These are phyloP conservation scores for Pisolithus orientalis DNA, from an alignment of 768 basidiomycete species.

Conservation along the genomic window DNA sequence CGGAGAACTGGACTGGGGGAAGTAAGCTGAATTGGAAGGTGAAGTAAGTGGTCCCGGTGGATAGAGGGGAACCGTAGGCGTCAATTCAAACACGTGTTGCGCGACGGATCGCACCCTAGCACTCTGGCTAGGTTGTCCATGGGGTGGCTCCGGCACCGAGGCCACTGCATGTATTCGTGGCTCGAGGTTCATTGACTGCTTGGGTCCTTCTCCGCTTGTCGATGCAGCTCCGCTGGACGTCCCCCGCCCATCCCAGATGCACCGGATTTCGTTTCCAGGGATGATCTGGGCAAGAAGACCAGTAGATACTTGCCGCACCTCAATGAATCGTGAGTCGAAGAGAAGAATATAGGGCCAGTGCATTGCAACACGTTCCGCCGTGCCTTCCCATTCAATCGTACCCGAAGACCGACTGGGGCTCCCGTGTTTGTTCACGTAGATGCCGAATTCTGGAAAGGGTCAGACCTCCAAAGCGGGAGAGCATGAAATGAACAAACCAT, in stretches of 20 bases:
- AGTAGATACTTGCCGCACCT: conserved; percentile 78
- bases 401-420: conserved; percentile 64
- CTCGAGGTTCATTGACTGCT: conserved; percentile 55
- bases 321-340: conserved; percentile 86
- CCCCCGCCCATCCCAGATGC: conserved; percentile 85
- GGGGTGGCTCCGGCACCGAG: conserved; percentile 42
- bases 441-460: conserved; percentile 65
- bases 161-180: conserved; percentile 85
- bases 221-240: conserved; percentile 20
- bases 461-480: neutral
- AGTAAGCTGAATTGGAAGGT: conserved; percentile 46
- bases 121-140: conserved; percentile 32
- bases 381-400: conserved; percentile 93
- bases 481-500: conserved; percentile 45
- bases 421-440: conserved; percentile 91
- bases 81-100: conserved; percentile 74
- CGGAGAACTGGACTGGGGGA: conserved; percentile 47
- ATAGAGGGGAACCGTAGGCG: conserved; percentile 36
- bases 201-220: conserved; percentile 27
- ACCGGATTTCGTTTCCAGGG: conserved; percentile 72
- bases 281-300: conserved; percentile 81
- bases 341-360: conserved; percentile 85
- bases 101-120: conserved; percentile 44
- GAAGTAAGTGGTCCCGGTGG: conserved; percentile 44
- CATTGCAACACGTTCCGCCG: conserved; percentile 81